A percentile compares a stretch with the other conserved stretches of the same genome.
Evolutionary conservation across 2,329 filamentous ascomycete species (phyloP).

Genomic region (Fusarium sp.): DNA sequence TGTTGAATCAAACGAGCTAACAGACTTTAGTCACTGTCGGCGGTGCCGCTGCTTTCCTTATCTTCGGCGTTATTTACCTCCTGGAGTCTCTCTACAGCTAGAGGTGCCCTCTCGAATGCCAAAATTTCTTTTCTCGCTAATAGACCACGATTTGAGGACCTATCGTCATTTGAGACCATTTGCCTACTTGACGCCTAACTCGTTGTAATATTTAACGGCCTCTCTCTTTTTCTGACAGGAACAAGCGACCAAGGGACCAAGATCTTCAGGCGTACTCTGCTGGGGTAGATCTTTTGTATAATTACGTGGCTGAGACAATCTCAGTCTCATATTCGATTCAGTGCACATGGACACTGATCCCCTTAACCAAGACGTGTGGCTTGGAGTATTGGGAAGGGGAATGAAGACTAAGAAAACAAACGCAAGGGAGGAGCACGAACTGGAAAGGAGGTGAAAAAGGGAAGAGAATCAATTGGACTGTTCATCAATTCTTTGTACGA

Average conservation of each 20-base stretch:
- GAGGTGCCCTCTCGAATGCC: conserved; percentile 9
- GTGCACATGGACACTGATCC: conserved; percentile 16
- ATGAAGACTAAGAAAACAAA: conserved; percentile 7
- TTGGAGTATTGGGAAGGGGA: not conserved
- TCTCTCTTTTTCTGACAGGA: conserved; percentile 3
- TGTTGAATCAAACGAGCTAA: conserved; percentile 35
- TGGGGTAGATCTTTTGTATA: conserved; percentile 30
- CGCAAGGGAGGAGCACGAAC: conserved; percentile 17
- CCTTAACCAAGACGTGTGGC: conserved; percentile 5
- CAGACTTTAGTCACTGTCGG: conserved; percentile 81
- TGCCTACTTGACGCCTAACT: conserved; percentile 35
- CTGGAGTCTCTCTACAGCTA: conserved; percentile 78
- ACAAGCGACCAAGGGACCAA: conserved; percentile 8
- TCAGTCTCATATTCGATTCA: conserved; percentile 13
- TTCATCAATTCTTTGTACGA: conserved; percentile 1
- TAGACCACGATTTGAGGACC: conserved; percentile 21
- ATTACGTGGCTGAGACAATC: conserved; percentile 30
- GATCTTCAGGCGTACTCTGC: not conserved
- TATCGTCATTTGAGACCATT: conserved; percentile 20
- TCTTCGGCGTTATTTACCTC: conserved; percentile 93
- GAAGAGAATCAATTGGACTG: not conserved
- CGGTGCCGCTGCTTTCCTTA: conserved; percentile 87
- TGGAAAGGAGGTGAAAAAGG: not conserved
- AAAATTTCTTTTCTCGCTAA: conserved; percentile 17
- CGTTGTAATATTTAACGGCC: conserved; percentile 42